phyloP scores from a whole-genome alignment of 108 stramenopile genomes.

The Skeletonema grethae region DNA sequence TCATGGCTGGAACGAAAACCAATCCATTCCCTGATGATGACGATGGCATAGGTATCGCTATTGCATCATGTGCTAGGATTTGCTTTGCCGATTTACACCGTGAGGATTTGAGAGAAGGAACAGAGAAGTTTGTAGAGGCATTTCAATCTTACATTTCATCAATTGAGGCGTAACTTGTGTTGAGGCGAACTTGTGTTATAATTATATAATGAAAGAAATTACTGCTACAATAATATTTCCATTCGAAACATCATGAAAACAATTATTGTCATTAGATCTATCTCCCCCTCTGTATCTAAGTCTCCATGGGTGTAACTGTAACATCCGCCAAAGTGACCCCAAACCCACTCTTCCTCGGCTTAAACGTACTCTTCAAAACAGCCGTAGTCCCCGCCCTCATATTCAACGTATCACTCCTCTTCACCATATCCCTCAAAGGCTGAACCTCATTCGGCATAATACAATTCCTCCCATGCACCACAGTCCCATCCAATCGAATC shows the following conservation, averaged over 20 bases:
- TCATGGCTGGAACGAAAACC: constrained; percentile 58
- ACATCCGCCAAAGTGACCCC: constrained; percentile 69
- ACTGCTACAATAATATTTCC: too few species aligned
- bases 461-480: constrained; percentile 69
- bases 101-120: constrained; percentile 41
- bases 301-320: constrained; percentile 57
- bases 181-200: not conserved
- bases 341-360: constrained; percentile 47
- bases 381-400: constrained; percentile 79
- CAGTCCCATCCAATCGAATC: constrained; percentile 82
- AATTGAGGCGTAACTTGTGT: not conserved
- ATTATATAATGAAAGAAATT: not conserved
- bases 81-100: constrained; percentile 69
- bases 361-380: constrained; percentile 60
- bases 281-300: constrained; percentile 21
- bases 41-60: constrained; percentile 7
- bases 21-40: constrained; percentile 43
- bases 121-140: constrained; percentile 41
- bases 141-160: constrained; percentile 20
- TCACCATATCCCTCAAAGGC: constrained; percentile 65
- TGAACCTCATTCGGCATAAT: constrained; percentile 77
- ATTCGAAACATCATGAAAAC: too few species aligned
- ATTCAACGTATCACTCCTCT: constrained; percentile 62
- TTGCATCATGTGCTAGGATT: constrained; percentile 53
- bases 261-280: not conserved